These are phyloP conservation scores for Hypoxylon rubiginosum DNA, from an alignment of 2,329 filamentous ascomycete species.

Conservation along the genomic window DNA sequence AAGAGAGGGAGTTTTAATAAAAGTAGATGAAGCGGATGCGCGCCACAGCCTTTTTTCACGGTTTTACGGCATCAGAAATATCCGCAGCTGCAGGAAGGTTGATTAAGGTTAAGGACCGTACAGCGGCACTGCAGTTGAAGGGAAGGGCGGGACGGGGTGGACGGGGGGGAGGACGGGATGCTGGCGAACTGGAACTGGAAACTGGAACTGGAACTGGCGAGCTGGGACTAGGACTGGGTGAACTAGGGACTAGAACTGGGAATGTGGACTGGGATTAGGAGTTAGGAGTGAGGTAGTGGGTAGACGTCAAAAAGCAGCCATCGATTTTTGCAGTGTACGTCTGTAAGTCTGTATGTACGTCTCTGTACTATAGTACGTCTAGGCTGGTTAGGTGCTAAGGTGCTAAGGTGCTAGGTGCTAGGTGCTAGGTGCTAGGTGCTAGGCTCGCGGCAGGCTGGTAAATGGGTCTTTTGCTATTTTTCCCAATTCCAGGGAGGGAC, in stretches of 20 bases:
- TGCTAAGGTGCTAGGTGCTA: no score
- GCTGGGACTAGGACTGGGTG: not conserved
- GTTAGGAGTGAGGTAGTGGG: not conserved
- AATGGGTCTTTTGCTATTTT: constrained; percentile 38
- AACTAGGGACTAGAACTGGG: constrained; percentile 1
- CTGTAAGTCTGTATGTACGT: no score
- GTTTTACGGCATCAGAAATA: constrained; percentile 35
- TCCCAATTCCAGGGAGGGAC: constrained; percentile 38
- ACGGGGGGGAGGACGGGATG: constrained; percentile 21
- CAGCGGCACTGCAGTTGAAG: constrained; percentile 26
- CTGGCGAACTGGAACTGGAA: not conserved
- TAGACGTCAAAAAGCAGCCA: constrained; percentile 8
- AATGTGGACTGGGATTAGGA: constrained; percentile 3
- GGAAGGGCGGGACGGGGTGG: constrained; percentile 23
- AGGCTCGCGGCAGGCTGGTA: no score
- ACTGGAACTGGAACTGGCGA: not conserved
- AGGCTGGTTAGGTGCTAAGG: no score
- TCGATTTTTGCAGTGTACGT: not conserved
- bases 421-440: no score
- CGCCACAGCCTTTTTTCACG: constrained; percentile 18
- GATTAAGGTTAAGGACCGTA: constrained; percentile 37
- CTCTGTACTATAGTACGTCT: no score
- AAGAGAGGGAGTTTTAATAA: not conserved
- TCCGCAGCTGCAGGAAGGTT: constrained; percentile 21
- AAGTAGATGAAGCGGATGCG: constrained; percentile 2